Evolutionary conservation across 345 rosid species (phyloP).

Genomic region (Cardamine resedifolia): DNA sequence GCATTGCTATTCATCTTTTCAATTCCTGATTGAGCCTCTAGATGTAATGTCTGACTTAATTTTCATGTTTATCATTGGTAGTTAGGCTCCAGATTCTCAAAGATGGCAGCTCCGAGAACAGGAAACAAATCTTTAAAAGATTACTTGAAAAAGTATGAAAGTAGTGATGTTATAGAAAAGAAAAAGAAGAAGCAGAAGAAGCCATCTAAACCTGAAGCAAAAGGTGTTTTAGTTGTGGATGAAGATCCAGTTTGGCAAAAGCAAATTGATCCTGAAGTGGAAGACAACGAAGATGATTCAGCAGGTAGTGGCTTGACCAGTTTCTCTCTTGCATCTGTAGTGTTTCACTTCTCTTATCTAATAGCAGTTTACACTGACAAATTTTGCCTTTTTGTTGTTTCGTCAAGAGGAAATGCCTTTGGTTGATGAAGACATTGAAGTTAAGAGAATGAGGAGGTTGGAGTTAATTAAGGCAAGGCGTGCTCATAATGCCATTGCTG

Average conservation of each 20-base stretch:
- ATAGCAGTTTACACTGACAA: background rate
- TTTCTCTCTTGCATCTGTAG: background rate
- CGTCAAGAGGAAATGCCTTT: constrained; percentile 78
- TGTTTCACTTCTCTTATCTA: background rate
- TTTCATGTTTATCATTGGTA: background rate
- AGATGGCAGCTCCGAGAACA: constrained; percentile 45
- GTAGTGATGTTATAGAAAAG: constrained; percentile 50
- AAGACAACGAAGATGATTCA: constrained; percentile 63
- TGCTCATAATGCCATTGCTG: constrained; percentile 63
- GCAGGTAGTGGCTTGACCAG: constrained; percentile 46
- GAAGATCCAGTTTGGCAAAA: constrained; percentile 95
- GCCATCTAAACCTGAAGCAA: constrained; percentile 43
- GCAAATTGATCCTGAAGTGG: constrained; percentile 57
- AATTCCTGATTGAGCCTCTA: background rate
- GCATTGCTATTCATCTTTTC: background rate
- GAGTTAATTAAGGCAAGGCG: constrained; percentile 66
- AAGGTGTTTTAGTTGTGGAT: constrained; percentile 74
- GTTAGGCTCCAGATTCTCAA: background rate
- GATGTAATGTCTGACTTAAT: constrained; percentile 15
- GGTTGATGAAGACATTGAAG: constrained; percentile 89
- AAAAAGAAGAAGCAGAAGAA: constrained; percentile 66
- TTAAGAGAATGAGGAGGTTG: constrained; percentile 76
- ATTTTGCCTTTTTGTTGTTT: background rate
- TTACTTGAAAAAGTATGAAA: constrained; percentile 71
- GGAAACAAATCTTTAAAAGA: constrained; percentile 61